A percentile compares a stretch with the other conserved stretches of the same genome.
phyloP scores from a whole-genome alignment of 257 asterid genomes.

The Petunia secreta region DNA sequence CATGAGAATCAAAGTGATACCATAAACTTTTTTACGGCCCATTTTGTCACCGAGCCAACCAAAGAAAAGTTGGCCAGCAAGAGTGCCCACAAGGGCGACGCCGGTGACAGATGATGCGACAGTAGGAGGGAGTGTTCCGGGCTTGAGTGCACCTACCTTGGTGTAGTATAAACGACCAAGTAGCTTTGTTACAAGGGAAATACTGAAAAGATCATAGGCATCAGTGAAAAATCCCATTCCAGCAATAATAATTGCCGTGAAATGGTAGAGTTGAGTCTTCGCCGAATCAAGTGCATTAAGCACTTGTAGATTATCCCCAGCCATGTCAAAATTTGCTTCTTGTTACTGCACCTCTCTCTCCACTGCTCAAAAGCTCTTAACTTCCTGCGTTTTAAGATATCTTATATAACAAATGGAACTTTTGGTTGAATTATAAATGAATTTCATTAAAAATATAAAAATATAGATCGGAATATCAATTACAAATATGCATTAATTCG shows the following conservation, averaged over 20 bases:
- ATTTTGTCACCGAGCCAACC: conserved; percentile 32
- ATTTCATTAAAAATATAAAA: too few species aligned
- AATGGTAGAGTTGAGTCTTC: conserved; percentile 37
- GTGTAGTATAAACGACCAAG: conserved; percentile 37
- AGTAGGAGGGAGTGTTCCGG: conserved; percentile 36
- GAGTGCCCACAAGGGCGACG: conserved; percentile 41
- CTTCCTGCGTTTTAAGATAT: background rate
- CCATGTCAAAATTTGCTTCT: background rate
- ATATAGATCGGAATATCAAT: too few species aligned
- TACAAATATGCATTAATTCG: too few species aligned
- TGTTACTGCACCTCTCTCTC: too few species aligned
- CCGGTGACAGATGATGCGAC: conserved; percentile 32
- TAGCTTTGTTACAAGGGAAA: conserved; percentile 35
- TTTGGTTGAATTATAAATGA: too few species aligned
- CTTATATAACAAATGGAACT: too few species aligned
- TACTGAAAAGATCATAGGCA: conserved; percentile 35
- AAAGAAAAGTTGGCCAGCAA: conserved; percentile 32
- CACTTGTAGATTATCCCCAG: background rate
- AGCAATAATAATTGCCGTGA: conserved; percentile 32
- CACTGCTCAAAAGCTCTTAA: background rate
- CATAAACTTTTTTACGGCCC: conserved; percentile 39
- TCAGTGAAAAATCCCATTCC: conserved; percentile 41
- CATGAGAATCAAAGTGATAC: conserved; percentile 36
- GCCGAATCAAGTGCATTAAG: conserved; percentile 24
- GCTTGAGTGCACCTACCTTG: conserved; percentile 24